Evolutionary conservation across 2,329 filamentous ascomycete genomes (phyloP), one percentile per base, ranked within the genome.

Genomic region (Colletotrichum lupini): DNA sequence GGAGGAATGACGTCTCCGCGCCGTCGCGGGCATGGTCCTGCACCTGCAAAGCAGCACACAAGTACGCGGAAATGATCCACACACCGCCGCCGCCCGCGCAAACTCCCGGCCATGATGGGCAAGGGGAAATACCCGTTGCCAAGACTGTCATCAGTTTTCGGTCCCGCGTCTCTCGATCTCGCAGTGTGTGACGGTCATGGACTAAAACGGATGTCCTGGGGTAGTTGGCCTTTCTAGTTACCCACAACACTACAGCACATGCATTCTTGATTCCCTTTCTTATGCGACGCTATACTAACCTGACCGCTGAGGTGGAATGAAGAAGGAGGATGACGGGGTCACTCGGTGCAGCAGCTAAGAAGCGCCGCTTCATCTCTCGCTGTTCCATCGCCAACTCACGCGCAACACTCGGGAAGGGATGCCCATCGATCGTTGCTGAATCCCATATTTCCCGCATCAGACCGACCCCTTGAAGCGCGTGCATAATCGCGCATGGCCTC

Each of bases 81-180:
- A 71, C 63, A 63, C 65, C 57, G 69, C 69, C 69, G 65, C 52
- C 28, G n/a, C 30, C 57, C 28, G 46, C 37, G 37, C 37, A 42
- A 42, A 42, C 5, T 26, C 28, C 22, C 9, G 52, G 9, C 19
- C 22, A 52, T 53, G 16, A 49, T 49, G 19, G 42, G 56, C 37
- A 57, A 30, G 24, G 57, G 49, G 65, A 24, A 14, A 22, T 7
- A 55, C 30, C 65, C 65, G 49, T 42, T 58, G 69, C 58, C 69
- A 72, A 68, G 69, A 24, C 65, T 37, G 26, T 56, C 37, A 32
- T 32, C n/a, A 61, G 28, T 24, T 32, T 66, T 70, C 61, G 61
- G 61, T 67, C 68, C 61, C 61, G 61, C 61, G 61, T 58, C 26
- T 30, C 28, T 53, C 59, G 24, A 55, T 37, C 60, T 63, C 28